Evolutionary conservation across 345 rosid species (phyloP).

Genomic region (Lepidium africanum): DNA sequence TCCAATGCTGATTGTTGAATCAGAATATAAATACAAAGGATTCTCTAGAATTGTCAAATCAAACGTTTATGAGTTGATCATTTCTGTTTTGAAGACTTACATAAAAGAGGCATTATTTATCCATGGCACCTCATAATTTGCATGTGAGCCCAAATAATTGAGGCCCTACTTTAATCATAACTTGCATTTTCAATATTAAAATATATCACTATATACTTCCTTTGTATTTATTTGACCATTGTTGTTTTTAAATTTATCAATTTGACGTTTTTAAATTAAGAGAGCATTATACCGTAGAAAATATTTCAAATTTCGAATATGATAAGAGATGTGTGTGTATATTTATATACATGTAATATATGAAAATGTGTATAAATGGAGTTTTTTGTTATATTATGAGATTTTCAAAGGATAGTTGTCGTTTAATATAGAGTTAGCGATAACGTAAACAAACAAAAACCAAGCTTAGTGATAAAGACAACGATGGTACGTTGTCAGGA

Average conservation of each 20-base stretch:
- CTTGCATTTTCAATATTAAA: conserved; percentile 9
- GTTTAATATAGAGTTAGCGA: conserved; percentile 6
- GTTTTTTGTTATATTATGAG: neutral
- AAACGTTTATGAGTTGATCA: conserved; percentile 20
- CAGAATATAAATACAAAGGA: conserved; percentile 1
- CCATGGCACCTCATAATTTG: conserved; percentile 25
- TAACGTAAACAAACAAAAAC: conserved; percentile 6
- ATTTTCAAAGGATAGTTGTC: conserved; percentile 21
- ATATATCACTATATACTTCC: neutral
- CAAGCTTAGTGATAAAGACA: conserved; percentile 22
- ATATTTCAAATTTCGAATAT: too few species aligned
- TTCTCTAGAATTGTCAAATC: conserved; percentile 8
- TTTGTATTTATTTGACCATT: conserved; percentile 9
- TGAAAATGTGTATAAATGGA: neutral
- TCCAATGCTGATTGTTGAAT: conserved; percentile 15
- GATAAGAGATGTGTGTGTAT: too few species aligned
- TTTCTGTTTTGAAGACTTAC: conserved; percentile 8
- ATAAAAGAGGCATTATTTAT: conserved; percentile 14
- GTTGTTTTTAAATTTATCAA: neutral
- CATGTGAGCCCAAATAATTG: conserved; percentile 35
- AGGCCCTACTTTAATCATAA: conserved; percentile 28
- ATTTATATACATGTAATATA: too few species aligned
- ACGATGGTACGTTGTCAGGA: conserved; percentile 8
- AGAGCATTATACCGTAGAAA: neutral
- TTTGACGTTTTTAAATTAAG: neutral